phyloP scores from a whole-genome alignment of 1,284 basidiomycete genomes.

The Inonotus obliquus region DNA sequence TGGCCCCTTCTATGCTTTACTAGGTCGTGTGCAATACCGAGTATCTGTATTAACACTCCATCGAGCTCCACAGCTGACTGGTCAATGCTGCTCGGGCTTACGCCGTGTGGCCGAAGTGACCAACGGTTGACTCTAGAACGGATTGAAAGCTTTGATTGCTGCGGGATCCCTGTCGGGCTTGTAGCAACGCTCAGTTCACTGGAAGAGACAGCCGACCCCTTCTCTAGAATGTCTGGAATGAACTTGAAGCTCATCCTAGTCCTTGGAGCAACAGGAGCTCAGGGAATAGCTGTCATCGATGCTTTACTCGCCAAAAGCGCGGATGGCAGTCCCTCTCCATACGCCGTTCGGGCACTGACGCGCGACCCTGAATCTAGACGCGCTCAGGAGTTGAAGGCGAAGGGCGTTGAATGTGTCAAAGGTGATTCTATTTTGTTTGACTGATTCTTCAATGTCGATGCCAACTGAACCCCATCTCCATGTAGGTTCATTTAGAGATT shows the following conservation, averaged over 20 bases:
- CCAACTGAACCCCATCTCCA: conserved; percentile 4
- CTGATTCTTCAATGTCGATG: conserved; percentile 5
- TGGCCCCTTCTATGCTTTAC: neutral
- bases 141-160: neutral
- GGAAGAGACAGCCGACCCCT: neutral
- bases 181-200: neutral
- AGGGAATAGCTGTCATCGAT: conserved; percentile 43
- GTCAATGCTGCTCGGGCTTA: neutral
- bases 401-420: conserved; percentile 41
- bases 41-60: too few species aligned
- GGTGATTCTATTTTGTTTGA: conserved; percentile 32
- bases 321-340: conserved; percentile 41
- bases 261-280: conserved; percentile 48
- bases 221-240: conserved; percentile 17
- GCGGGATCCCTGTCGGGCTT: neutral
- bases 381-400: conserved; percentile 33
- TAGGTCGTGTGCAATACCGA: too few species aligned
- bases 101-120: neutral
- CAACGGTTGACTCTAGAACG: neutral
- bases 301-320: conserved; percentile 34
- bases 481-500: conserved; percentile 36
- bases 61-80: neutral
- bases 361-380: conserved; percentile 36
- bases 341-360: conserved; percentile 43
- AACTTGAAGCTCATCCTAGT: conserved; percentile 49